These are phyloP conservation scores for Cercospora zeae-maydis DNA, from an alignment of 2,329 filamentous ascomycete species.

Conservation along the genomic window DNA sequence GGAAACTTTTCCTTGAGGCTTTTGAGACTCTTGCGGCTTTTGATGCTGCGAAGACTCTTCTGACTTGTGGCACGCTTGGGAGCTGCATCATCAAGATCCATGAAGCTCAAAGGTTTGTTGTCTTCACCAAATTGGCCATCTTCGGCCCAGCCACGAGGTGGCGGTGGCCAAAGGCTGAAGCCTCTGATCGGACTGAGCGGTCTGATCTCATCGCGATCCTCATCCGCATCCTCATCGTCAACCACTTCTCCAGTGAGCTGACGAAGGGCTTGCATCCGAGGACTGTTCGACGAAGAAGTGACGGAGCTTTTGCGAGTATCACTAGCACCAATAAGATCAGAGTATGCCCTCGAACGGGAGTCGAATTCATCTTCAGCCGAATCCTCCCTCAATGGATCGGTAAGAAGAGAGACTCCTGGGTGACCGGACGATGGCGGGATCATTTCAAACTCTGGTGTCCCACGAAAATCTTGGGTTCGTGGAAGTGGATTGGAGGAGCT, in stretches of 20 bases:
- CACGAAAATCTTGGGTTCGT: background rate
- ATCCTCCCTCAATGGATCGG: background rate
- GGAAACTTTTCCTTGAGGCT: conserved; percentile 6
- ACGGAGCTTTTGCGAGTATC: background rate
- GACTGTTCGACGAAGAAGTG: background rate
- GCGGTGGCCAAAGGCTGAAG: background rate
- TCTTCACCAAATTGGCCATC: background rate
- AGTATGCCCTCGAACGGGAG: background rate
- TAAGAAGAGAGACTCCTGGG: background rate
- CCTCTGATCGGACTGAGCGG: conserved; percentile 9
- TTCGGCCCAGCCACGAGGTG: background rate
- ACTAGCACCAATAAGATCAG: background rate
- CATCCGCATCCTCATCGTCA: background rate
- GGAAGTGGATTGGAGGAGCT: conserved; percentile 6
- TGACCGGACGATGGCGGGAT: conserved; percentile 5
- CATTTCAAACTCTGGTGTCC: background rate
- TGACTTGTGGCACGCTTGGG: background rate
- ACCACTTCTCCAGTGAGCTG: conserved; percentile 15
- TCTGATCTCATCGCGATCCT: conserved; percentile 16
- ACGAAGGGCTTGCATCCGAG: conserved; percentile 12
- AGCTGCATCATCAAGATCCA: conserved; percentile 17
- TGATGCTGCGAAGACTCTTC: background rate
- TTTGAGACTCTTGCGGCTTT: conserved; percentile 5
- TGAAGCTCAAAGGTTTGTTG: conserved; percentile 20
- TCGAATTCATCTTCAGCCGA: background rate